phyloP scores from a whole-genome alignment of 2,329 filamentous ascomycete species.

The Xenoacremonium recifei region DNA sequence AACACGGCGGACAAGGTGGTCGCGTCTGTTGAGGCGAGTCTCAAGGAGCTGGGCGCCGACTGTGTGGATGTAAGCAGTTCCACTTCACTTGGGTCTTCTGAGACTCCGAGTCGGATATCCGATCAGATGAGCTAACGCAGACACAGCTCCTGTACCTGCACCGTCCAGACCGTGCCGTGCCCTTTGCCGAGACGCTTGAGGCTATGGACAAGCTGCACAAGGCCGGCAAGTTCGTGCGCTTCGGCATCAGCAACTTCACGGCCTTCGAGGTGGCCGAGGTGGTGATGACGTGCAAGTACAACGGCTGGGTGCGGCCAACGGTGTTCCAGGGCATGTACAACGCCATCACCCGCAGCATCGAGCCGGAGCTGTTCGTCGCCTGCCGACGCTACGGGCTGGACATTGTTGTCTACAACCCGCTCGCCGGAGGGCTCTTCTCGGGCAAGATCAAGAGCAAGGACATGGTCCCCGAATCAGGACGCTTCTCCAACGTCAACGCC shows the following conservation, averaged over 20 bases:
- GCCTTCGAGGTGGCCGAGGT: conserved; percentile 88
- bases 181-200: conserved; percentile 77
- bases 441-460: conserved; percentile 74
- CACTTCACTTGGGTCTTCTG: background rate
- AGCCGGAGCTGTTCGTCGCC: conserved; percentile 70
- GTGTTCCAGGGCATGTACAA: conserved; percentile 92
- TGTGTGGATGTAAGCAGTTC: conserved; percentile 60
- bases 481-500: conserved; percentile 61
- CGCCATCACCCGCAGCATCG: conserved; percentile 72
- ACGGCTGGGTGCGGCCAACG: conserved; percentile 78
- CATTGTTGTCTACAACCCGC: conserved; percentile 78
- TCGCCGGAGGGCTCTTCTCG: conserved; percentile 77
- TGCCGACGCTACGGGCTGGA: conserved; percentile 76
- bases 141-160: conserved; percentile 38
- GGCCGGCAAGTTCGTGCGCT: conserved; percentile 76
- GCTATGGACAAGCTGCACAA: conserved; percentile 80
- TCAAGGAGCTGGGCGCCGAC: conserved; percentile 71
- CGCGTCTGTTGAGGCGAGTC: conserved; percentile 62
- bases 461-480: conserved; percentile 60
- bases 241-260: conserved; percentile 83
- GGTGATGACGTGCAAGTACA: conserved; percentile 73
- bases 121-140: background rate
- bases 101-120: background rate
- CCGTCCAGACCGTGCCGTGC: conserved; percentile 57
- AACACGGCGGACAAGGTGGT: conserved; percentile 65